Base-by-base conservation (phyloP, 2,329 filamentous ascomycete genomes). In the Pyrenophora tritici-repentis region DNA sequence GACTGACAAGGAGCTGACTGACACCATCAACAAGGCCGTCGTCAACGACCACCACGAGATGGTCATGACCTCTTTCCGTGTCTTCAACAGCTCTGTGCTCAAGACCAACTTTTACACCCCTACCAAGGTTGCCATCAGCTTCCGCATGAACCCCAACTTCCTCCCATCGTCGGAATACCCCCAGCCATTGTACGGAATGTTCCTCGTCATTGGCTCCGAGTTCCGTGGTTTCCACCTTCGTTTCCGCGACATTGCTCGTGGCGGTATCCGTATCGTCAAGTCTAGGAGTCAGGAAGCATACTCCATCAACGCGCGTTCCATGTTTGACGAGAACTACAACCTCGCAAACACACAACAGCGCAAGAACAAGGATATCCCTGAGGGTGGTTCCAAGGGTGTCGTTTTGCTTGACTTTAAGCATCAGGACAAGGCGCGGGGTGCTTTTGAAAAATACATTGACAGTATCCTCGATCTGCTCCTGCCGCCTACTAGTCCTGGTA, bases 361-460 rank as follows among this genome's bases (percentile, higher is more conserved):
- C 71, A 99, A 99, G 84, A 99, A 99, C 83, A 99, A 99, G 81
- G 94, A 99, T 68, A 99, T 99, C 44, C 94, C 94, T 2, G 94
- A 99, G 78, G 94, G 94, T 59, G 94, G 94, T 47, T 96, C 93
- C 67, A 99, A 99, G 80, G 94, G 94, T 78, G 94, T 99, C 50
- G 93, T 99, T 54, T 83, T 99, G 39, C 85, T 99, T 34, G 93
- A 99, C 74, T 86, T 90, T 57, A 88, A 92, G 72, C 91, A 97
- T 76, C 94, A 99, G 76, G 91, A 97, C 75, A 95, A 93, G 78
- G 88, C 88, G 14, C 84, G 83, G 40, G 91, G 96, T 56, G 93
- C 94, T 2, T 99, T 99, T 66, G 93, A 99, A 79, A 99, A 99
- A 81, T 99, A 99, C 78, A 99, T 99, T 68, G 94, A 99, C 79